Base-by-base conservation (phyloP, 805 yeast genomes). In the Cyberlindnera suaveolens region DNA sequence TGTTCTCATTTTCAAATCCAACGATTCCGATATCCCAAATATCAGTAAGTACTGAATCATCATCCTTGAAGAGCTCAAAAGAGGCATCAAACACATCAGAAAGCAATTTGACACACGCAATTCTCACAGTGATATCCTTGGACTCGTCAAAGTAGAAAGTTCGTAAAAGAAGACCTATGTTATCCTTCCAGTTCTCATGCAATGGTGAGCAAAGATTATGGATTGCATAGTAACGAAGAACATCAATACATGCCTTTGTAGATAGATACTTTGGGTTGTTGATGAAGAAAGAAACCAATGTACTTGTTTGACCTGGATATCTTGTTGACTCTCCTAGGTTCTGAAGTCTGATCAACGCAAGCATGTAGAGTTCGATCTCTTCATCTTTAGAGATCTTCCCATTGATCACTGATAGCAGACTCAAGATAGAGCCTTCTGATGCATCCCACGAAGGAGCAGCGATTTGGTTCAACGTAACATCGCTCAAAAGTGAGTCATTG, bases 131-230 rank as follows among this genome's bases (percentile, higher is more conserved):
- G 1, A 52, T 36, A 6, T 57, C 50, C 13, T 40, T 47, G 1
- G 50, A 33, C 6, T 48, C 42, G 27, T 55, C 56, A 53, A 60
- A 55, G 53, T 65, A 72, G 52, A 75, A 79, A 6, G 66, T 62
- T n/a, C 66, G 62, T 31, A 81, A 57, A 3, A 82, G 50, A 27
- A 61, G 58, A 6, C 59, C 57, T 34, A 77, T 63, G 48, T 76
- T 75, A 3, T 61, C 66, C 38, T 63, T 62, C 85, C 89, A 82
- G 8, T 67, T 58, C 0, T 71, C 64, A 27, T 72, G 61, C 6
- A 79, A 56, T 10, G 78, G 74, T 3, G 80, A 68, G 53, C 90
- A 82, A 27, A 71, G 54, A 41, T 72, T 70, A 41, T 75, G 75
- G 11, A 67, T 64, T 4, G 63, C 61, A 55, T 77, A 80, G 50